Base-by-base conservation (phyloP, 129 eudicot genomes). In the Helianthus tuberosus region DNA sequence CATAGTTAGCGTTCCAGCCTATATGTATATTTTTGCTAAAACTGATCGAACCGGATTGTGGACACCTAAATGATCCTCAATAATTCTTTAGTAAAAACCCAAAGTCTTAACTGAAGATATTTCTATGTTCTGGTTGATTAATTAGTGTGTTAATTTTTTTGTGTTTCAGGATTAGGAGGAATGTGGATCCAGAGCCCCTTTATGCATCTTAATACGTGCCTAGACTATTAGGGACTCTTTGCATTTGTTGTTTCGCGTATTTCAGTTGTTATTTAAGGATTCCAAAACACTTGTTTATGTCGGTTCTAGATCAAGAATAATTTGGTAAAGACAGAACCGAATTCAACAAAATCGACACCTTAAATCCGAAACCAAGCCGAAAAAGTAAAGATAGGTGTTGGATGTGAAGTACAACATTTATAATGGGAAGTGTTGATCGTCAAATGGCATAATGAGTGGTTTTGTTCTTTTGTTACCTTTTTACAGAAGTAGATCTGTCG, bases 111-210 rank as follows among this genome's bases (percentile, higher is more conserved):
- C 32, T 2, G 32, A 27, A 27, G 32, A 27, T 27, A 27, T 27
- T 27, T 1, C 3, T 27, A 27, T 27, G 1, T 51, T 8, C 20
- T 14, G 9, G 9, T 8, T 57, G 63, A 35, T 57, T 11, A 58
- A 25, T 58, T 11, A 4, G 36, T 4, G 39, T 39, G 15, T 39
- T 25, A 9, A 27, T 29, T n/a, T 46, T 27, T 57, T 66, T 29
- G 5, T 27, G 49, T 74, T 69, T 59, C 96, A 93, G 98, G 98
- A 93, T 93, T 29, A 79, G 88, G 83, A 90, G 98, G 76, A 88
- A 75, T 3, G 85, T 79, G 73, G 96, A 84, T 62, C 96, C 98
- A 0, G 96, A 93, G 83, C 98, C 98, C 9, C 78, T 93, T 11
- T 93, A 86, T 72, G 81, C 29, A 64, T 68, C 86, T 75, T 88